Conservation (phyloP, 495 filamentous ascomycete species). For the Tuber magnatum region DNA sequence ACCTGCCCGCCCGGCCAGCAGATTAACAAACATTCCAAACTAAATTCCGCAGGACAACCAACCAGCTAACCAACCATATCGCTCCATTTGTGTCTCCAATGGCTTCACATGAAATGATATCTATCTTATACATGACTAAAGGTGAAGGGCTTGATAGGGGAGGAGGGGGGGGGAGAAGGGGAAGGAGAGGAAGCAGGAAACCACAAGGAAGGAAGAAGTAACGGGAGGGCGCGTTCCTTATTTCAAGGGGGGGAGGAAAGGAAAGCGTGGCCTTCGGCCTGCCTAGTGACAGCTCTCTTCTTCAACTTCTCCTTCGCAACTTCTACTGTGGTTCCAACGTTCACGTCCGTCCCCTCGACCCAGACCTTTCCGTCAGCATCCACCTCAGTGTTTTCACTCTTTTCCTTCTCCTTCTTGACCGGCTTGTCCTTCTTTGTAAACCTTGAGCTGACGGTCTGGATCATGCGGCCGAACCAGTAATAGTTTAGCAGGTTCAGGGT, state of each 20-base stretch:
- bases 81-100: not conserved
- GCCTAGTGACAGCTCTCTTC: constrained; percentile 14
- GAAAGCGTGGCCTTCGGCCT: constrained; percentile 18
- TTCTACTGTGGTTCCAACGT: constrained; percentile 34
- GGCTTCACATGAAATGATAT: not conserved
- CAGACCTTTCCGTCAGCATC: constrained; percentile 13
- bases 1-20: not conserved
- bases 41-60: not conserved
- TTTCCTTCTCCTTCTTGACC: constrained; percentile 41
- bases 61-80: not conserved
- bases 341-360: constrained; percentile 32
- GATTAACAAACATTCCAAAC: not conserved
- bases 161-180: not conserved
- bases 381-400: constrained; percentile 38
- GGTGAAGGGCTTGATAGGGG: not conserved
- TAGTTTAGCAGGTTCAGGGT: constrained; percentile 82
- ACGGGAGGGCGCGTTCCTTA: not conserved
- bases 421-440: constrained; percentile 49
- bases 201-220: not conserved
- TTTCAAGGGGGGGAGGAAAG: constrained; percentile 11
- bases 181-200: not conserved
- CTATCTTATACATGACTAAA: constrained; percentile 7
- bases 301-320: constrained; percentile 39
- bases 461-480: constrained; percentile 97
- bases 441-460: constrained; percentile 77